These are phyloP conservation scores for Aurantiochytrium sp. DNA, from an alignment of 108 stramenopile species.

Conservation along the genomic window DNA sequence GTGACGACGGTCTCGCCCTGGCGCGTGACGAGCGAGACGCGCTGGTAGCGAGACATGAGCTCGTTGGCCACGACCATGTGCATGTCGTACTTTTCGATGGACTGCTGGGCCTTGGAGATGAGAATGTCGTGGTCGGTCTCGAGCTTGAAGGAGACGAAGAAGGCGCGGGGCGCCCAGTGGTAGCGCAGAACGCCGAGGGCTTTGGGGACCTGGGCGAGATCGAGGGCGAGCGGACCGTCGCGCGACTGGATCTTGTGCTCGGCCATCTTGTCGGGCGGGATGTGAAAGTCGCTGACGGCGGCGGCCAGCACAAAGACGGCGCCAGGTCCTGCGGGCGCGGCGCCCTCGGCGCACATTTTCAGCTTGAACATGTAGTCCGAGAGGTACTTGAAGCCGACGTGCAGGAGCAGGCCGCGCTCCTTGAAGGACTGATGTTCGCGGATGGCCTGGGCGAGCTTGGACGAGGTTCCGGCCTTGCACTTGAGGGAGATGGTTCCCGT, in stretches of 20 bases:
- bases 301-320: slow-evolving; percentile 77
- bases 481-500: not conserved
- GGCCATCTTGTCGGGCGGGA: slow-evolving; percentile 68
- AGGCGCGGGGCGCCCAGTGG: slow-evolving; percentile 82
- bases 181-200: slow-evolving; percentile 65
- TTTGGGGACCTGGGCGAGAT: slow-evolving; percentile 82
- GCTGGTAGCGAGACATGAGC: slow-evolving; percentile 74
- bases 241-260: slow-evolving; percentile 91
- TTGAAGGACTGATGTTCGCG: not conserved
- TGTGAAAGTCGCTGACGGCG: slow-evolving; percentile 92
- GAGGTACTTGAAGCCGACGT: slow-evolving; percentile 1
- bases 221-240: slow-evolving; percentile 57
- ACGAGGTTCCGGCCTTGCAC: not conserved
- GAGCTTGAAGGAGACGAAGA: slow-evolving; percentile 93
- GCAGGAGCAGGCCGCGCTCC: not conserved
- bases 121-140: slow-evolving; percentile 86
- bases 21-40: slow-evolving; percentile 55
- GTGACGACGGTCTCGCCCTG: not conserved
- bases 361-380: slow-evolving; percentile 31
- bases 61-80: slow-evolving; percentile 93
- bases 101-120: slow-evolving; percentile 72
- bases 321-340: slow-evolving; percentile 41
- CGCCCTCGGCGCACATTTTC: not conserved
- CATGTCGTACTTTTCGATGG: slow-evolving; percentile 78
- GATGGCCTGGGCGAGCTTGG: not conserved